Evolutionary conservation across 2,329 filamentous ascomycete species (phyloP), one percentile per base, ranked within the genome.

Genomic region (Monilinia laxa): DNA sequence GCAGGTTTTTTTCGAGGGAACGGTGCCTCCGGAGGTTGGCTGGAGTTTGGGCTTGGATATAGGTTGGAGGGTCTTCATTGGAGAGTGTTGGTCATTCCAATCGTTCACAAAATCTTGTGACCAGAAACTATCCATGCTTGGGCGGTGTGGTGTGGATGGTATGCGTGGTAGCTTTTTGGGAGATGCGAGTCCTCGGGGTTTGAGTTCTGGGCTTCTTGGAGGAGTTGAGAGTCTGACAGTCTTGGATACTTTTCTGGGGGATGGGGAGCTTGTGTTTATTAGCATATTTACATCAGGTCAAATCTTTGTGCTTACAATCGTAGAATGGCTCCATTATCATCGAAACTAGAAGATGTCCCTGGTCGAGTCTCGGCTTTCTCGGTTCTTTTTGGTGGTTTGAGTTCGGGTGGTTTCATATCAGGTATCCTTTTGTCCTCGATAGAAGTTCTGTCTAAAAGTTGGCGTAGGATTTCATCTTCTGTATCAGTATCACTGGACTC

Each of bases 81-180:
- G 84, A 0, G 84, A 86, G 73, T 87, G 83, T 64, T 85, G 79
- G 55, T 88, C 86, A 68, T 88, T 87, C 86, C 86, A 89, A 54
- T 85, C 83, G 71, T 89, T 84, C 31, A 87, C 80, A 20, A 84
- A 76, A 16, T 84, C 83, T 68, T 84, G 83, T 63, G 80, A 80
- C 87, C 87, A 89, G 72, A 88, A 89, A 9, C 78, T 79, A 68
- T 88, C 86, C 51, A 81, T 81, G 63, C 78, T 83, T 28, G 82
- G 81, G 35, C 80, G 77, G 67, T 87, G 81, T 3, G 84, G 83
- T 1, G 84, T 84, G 47, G 79, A 78, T 2, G 85, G 85, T 52
- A 88, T 85, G 0, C 77, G 77, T 3, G 47, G 75, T 18, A 71
- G 49, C 52, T 76, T 77, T 25, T 70, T 74, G 3, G 75, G 75